Evolutionary conservation across 148 eudicot species (phyloP).

Genomic region (Cornus florida): DNA sequence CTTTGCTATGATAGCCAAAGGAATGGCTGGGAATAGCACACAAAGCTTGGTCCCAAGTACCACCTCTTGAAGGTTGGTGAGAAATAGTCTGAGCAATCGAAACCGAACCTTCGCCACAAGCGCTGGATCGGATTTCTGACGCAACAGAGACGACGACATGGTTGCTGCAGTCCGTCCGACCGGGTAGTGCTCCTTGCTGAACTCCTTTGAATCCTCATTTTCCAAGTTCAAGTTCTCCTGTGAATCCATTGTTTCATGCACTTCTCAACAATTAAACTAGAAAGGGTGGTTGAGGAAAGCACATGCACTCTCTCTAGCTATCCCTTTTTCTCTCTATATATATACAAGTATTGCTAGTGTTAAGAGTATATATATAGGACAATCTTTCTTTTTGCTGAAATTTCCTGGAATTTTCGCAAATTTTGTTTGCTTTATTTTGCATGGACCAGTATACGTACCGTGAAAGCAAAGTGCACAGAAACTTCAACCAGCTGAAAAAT

Average conservation of each 20-base stretch:
- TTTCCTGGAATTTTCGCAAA: background rate
- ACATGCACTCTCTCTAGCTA: background rate
- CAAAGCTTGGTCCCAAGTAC: constrained; percentile 58
- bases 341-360: background rate
- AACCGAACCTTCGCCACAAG: constrained; percentile 25
- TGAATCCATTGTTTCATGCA: background rate
- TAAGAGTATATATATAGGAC: background rate
- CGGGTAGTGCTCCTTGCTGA: constrained; percentile 21
- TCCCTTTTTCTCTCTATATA: background rate
- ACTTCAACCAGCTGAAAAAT: background rate
- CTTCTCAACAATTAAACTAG: background rate
- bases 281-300: background rate
- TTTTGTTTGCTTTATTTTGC: background rate
- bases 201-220: constrained; percentile 28
- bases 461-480: background rate
- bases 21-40: constrained; percentile 48
- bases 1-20: constrained; percentile 47
- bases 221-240: constrained; percentile 34
- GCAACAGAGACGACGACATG: constrained; percentile 34
- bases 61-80: constrained; percentile 42
- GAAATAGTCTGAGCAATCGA: constrained; percentile 24
- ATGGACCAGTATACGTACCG: background rate
- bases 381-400: background rate
- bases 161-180: constrained; percentile 30
- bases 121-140: constrained; percentile 34